Percentiles rank a stretch among this genome's conserved stretches.
phyloP scores from a whole-genome alignment of 257 asterid genomes.

The Cynanchum wilfordii region DNA sequence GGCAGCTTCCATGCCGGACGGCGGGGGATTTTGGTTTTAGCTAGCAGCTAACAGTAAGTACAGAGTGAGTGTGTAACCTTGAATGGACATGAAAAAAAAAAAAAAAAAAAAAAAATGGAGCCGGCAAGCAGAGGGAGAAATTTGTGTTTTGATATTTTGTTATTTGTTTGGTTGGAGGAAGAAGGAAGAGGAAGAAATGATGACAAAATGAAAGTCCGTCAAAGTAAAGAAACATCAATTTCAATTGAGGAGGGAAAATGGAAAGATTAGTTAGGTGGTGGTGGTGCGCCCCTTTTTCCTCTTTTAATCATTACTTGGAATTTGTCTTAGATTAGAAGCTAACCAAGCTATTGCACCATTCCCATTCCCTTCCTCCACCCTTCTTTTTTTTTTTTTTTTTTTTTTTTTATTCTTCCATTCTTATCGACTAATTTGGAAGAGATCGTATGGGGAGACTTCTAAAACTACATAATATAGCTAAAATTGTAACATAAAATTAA shows the following conservation, averaged over 20 bases:
- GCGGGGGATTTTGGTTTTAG: too few species aligned
- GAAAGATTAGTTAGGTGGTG: background rate
- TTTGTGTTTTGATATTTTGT: too few species aligned
- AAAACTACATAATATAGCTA: too few species aligned
- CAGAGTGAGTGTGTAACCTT: too few species aligned
- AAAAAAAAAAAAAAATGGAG: too few species aligned
- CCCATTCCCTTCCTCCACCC: background rate
- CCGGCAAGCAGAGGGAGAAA: background rate
- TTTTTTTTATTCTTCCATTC: too few species aligned
- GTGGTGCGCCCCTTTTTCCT: background rate
- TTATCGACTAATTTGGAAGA: too few species aligned
- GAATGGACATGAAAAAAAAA: background rate
- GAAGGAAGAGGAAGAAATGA: background rate
- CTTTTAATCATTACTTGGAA: constrained; percentile 22
- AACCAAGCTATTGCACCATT: constrained; percentile 1
- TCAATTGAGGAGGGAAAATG: background rate
- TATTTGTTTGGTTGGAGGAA: background rate
- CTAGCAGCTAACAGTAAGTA: background rate
- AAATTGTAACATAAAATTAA: too few species aligned
- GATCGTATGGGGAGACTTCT: too few species aligned
- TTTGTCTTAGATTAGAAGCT: constrained; percentile 30
- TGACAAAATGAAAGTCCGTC: constrained; percentile 7
- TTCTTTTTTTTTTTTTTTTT: background rate
- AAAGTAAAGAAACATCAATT: background rate
- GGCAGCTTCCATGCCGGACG: constrained; percentile 31